These are phyloP conservation scores for Akanthomyces lecanii DNA, from an alignment of 2,329 filamentous ascomycete genomes.

Conservation along the genomic window DNA sequence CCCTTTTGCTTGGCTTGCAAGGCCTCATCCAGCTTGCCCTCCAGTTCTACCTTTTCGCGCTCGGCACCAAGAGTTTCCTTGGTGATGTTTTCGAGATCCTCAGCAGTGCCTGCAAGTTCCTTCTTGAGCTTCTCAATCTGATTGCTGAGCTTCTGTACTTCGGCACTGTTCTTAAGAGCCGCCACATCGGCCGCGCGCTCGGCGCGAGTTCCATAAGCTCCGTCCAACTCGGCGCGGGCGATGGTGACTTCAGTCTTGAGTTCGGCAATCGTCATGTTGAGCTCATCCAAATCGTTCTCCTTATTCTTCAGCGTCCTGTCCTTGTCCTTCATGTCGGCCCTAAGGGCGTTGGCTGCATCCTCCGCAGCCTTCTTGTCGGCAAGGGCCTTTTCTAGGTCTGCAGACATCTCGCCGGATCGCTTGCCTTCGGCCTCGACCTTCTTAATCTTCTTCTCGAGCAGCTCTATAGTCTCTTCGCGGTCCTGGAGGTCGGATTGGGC, in stretches of 20 bases:
- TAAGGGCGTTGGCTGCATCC: slow-evolving; percentile 19
- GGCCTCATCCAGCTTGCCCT: slow-evolving; percentile 39
- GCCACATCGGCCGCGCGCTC: slow-evolving; percentile 57
- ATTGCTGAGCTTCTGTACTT: slow-evolving; percentile 42
- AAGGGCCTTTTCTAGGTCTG: slow-evolving; percentile 29
- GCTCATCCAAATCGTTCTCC: slow-evolving; percentile 47
- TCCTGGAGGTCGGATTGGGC: slow-evolving; percentile 36
- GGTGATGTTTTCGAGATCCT: slow-evolving; percentile 51
- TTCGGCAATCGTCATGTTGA: slow-evolving; percentile 51
- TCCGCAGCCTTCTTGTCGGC: slow-evolving; percentile 19
- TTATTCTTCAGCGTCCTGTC: slow-evolving; percentile 44
- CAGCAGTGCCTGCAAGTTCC: slow-evolving; percentile 47
- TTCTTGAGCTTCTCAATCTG: slow-evolving; percentile 48
- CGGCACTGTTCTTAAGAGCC: slow-evolving; percentile 45
- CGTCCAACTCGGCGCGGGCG: slow-evolving; percentile 58
- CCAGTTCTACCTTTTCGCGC: slow-evolving; percentile 45
- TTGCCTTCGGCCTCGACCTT: slow-evolving; percentile 30
- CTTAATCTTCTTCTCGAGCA: slow-evolving; percentile 40
- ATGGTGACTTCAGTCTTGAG: slow-evolving; percentile 60
- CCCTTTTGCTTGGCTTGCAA: slow-evolving; percentile 36
- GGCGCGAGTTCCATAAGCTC: slow-evolving; percentile 55
- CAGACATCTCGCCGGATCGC: slow-evolving; percentile 23
- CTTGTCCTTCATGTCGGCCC: slow-evolving; percentile 28
- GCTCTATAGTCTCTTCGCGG: slow-evolving; percentile 39
- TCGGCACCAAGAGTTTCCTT: slow-evolving; percentile 48